A percentile compares a stretch with the other conserved stretches of the same genome.
These are phyloP conservation scores for Gliomastix tumulicola DNA, from an alignment of 2,329 filamentous ascomycete species.

Conservation along the genomic window DNA sequence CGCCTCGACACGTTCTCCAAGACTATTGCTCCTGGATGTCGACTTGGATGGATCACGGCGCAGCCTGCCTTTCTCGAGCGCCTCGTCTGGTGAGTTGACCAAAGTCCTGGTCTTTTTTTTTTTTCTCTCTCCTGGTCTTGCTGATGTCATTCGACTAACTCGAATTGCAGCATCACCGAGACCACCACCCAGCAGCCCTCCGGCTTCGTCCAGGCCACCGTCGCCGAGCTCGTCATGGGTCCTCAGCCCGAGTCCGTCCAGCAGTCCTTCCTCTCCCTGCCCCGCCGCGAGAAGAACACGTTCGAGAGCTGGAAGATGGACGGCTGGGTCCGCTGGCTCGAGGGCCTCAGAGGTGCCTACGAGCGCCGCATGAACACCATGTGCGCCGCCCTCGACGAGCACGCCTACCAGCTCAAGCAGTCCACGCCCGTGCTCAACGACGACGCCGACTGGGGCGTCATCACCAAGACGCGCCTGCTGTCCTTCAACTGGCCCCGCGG, in stretches of 20 bases:
- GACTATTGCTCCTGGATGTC: slow-evolving; percentile 82
- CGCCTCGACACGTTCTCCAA: slow-evolving; percentile 93
- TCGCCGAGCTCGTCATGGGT: slow-evolving; percentile 71
- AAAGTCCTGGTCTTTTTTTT: background rate
- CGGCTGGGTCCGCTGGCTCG: slow-evolving; percentile 89
- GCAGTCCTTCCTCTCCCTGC: slow-evolving; percentile 33
- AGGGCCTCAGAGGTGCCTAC: slow-evolving; percentile 75
- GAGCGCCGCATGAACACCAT: slow-evolving; percentile 78
- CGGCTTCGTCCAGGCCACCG: slow-evolving; percentile 80
- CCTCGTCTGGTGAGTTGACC: slow-evolving; percentile 31
- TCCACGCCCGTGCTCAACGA: slow-evolving; percentile 33
- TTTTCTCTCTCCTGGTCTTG: background rate
- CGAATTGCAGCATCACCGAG: slow-evolving; percentile 60
- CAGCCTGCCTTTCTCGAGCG: slow-evolving; percentile 74
- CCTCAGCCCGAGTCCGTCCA: slow-evolving; percentile 41
- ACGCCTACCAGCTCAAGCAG: slow-evolving; percentile 58
- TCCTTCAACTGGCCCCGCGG: slow-evolving; percentile 75
- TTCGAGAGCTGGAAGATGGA: slow-evolving; percentile 66
- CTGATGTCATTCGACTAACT: too few species aligned
- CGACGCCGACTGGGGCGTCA: slow-evolving; percentile 64
- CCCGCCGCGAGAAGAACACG: slow-evolving; percentile 36
- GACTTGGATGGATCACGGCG: slow-evolving; percentile 84
- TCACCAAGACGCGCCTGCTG: slow-evolving; percentile 68
- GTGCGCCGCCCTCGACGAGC: slow-evolving; percentile 65
- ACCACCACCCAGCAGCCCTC: slow-evolving; percentile 75